Evolutionary conservation across 768 basidiomycete species (phyloP), one percentile per base, ranked within the genome.

Genomic region (Russula abietina): DNA sequence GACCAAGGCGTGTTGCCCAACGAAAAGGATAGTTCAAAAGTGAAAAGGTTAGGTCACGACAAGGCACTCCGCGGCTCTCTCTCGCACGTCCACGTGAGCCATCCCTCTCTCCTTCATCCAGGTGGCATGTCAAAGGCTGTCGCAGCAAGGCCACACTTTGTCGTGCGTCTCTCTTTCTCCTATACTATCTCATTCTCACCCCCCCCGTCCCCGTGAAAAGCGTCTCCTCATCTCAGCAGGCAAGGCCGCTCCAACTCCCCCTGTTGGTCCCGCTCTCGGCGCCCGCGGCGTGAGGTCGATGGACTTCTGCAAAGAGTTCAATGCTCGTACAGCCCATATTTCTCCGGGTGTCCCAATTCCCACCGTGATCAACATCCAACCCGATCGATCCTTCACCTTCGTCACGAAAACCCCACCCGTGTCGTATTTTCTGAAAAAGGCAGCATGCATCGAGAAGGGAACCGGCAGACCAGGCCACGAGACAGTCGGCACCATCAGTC

Each of bases 291-390:
- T 99, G 69, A 98, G 97, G 77, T 93, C 94, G 30, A 98, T 98
- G 90, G 97, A 99, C 77, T 99, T 99, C 73, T 97, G 94, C 81
- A 99, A 98, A 75, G 94, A 98, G 74, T 99, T 98, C 79, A 99
- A 99, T 72, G 95, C 96, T n/a, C 87, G 88, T 67, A 98, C 96
- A 22, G 88, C 91, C 36, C 88, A 92, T 73, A 81, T 96, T 41
- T 83, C 86, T 65, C 85, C 88, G 19, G 92, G 92, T 39, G 83
- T 89, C 11, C 96, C 97, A 8, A 83, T 84, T 43, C 96, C 97
- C 11, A 97, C 94, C n/a, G 76, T 88, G 65, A 95, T 99, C 71
- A 91, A 85, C 59, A 88, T 99, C 62, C 87, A 92, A 69, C 91
- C 96, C 59, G 97, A 99, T 79, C 88, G 94, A 65, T 84, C 95